Evolutionary conservation across 345 rosid genomes (phyloP).

Genomic region (Euphorbia peplus): DNA sequence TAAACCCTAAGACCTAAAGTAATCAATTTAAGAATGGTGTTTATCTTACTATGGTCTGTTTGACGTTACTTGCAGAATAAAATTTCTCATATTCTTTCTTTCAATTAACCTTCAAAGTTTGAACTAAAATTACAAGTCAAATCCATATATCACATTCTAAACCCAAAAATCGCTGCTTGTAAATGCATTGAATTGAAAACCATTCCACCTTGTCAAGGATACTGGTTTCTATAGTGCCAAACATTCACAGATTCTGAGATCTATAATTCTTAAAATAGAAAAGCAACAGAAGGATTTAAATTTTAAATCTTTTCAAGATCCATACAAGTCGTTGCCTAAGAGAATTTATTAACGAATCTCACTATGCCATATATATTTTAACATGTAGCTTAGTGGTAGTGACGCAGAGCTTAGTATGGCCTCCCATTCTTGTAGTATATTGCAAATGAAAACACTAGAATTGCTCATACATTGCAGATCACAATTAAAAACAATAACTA

Average conservation of each 20-base stretch:
- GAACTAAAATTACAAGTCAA: background rate
- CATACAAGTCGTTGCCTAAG: background rate
- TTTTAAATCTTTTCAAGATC: background rate
- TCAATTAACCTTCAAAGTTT: background rate
- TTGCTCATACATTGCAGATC: background rate
- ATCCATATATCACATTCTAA: slow-evolving; percentile 4
- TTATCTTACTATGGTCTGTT: background rate
- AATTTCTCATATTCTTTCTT: background rate
- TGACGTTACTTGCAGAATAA: background rate
- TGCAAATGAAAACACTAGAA: background rate
- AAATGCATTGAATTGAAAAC: background rate
- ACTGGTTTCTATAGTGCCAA: background rate
- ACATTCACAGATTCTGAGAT: background rate
- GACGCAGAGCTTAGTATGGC: background rate
- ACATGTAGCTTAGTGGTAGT: background rate
- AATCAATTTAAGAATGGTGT: background rate
- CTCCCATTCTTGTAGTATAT: background rate
- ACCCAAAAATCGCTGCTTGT: background rate
- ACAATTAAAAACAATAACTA: background rate
- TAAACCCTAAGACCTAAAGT: background rate
- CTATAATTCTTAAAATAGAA: background rate
- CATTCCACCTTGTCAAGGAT: background rate
- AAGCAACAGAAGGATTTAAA: background rate
- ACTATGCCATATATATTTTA: background rate
- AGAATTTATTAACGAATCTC: background rate